These are phyloP conservation scores for Obelidium mucronatum DNA, from an alignment of 192 early-diverging fungal genomes.

Conservation along the genomic window DNA sequence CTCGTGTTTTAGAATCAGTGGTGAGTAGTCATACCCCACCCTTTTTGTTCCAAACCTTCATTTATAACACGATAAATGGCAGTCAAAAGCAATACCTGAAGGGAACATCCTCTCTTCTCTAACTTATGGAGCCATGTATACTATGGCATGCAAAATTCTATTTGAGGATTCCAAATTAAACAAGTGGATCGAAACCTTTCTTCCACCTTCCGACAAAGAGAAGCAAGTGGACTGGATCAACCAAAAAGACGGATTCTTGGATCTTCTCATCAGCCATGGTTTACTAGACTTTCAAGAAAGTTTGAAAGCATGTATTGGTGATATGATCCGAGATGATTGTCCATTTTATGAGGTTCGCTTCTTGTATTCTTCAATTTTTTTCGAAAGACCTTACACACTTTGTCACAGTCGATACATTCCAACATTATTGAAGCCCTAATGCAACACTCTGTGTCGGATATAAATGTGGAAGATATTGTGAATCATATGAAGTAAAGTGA, in stretches of 20 bases:
- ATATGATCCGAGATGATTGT: conserved; percentile 51
- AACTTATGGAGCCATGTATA: conserved; percentile 18
- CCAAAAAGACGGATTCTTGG: conserved; percentile 38
- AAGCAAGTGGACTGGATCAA: conserved; percentile 5
- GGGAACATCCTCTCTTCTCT: background rate
- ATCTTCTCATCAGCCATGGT: conserved; percentile 41
- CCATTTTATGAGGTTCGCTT: conserved; percentile 59
- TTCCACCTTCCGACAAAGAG: background rate
- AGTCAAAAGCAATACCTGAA: conserved; percentile 20
- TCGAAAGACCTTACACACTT: background rate
- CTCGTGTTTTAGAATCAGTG: background rate
- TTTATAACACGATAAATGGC: conserved; percentile 11
- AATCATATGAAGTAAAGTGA: conserved; percentile 33
- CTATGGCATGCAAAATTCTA: conserved; percentile 17
- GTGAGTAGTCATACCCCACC: conserved; percentile 16
- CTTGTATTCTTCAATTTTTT: background rate
- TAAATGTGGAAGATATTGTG: conserved; percentile 39
- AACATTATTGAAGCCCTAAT: conserved; percentile 54
- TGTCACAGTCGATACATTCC: conserved; percentile 54
- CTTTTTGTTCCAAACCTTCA: conserved; percentile 31
- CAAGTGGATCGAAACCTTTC: conserved; percentile 6
- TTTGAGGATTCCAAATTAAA: conserved; percentile 19
- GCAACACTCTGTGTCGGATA: conserved; percentile 19
- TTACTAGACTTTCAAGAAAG: conserved; percentile 50
- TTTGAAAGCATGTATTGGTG: conserved; percentile 44